Percentiles rank a stretch among this genome's conserved stretches.
These are phyloP conservation scores for Cladosporium sp. DNA, from an alignment of 2,329 filamentous ascomycete species.

Conservation along the genomic window DNA sequence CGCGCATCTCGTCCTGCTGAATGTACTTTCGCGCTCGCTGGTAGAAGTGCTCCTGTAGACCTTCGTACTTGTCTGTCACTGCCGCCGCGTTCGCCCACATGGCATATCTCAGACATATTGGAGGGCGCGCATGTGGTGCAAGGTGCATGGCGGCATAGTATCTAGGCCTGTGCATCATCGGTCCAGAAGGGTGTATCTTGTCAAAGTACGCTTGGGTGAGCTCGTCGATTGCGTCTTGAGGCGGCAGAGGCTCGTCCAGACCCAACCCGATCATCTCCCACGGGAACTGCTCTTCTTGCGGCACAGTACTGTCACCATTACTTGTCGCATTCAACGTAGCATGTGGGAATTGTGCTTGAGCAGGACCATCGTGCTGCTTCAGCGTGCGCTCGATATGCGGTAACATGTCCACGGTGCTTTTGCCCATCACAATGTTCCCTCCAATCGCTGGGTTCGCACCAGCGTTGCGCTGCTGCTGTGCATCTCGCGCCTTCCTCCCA, in stretches of 20 bases:
- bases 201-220: slow-evolving; percentile 86
- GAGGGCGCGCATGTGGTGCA: slow-evolving; percentile 80
- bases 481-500: neutral
- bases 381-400: slow-evolving; percentile 15
- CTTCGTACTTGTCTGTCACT: slow-evolving; percentile 75
- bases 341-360: neutral
- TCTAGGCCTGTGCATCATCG: slow-evolving; percentile 85
- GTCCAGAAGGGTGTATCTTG: slow-evolving; percentile 80
- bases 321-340: neutral
- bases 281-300: slow-evolving; percentile 51
- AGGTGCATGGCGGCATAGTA: slow-evolving; percentile 88
- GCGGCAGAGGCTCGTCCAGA: slow-evolving; percentile 77
- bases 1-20: slow-evolving; percentile 86
- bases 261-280: slow-evolving; percentile 88
- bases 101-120: slow-evolving; percentile 84
- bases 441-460: slow-evolving; percentile 24
- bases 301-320: slow-evolving; percentile 6
- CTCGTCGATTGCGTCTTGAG: slow-evolving; percentile 79
- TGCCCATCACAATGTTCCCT: slow-evolving; percentile 24
- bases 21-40: slow-evolving; percentile 85
- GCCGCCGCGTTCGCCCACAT: slow-evolving; percentile 96
- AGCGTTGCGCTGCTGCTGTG: neutral
- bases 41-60: slow-evolving; percentile 86
- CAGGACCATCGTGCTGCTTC: neutral
- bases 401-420: slow-evolving; percentile 19